phyloP scores from a whole-genome alignment of 2,329 filamentous ascomycete genomes.

The Cytospora leucostoma region DNA sequence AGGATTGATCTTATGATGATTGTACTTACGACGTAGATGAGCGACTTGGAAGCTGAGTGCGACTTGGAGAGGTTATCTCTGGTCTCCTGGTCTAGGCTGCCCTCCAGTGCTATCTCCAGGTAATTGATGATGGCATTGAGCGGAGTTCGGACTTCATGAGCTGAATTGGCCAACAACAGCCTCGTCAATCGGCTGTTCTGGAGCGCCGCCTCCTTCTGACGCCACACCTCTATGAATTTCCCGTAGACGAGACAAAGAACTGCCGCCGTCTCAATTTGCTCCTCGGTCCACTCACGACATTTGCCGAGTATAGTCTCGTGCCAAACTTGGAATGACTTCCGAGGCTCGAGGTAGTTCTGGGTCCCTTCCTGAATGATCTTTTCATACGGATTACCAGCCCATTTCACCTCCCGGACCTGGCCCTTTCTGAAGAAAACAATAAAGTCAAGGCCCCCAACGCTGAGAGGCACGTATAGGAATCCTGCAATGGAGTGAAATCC shows the following conservation, averaged over 20 bases:
- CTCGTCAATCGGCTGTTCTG: conserved; percentile 80
- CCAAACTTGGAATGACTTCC: conserved; percentile 80
- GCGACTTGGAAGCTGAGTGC: conserved; percentile 86
- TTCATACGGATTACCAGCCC: conserved; percentile 85
- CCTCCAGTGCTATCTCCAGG: conserved; percentile 86
- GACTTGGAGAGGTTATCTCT: conserved; percentile 82
- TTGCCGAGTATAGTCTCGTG: conserved; percentile 78
- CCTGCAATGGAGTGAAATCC: conserved; percentile 80
- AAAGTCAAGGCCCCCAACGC: conserved; percentile 74
- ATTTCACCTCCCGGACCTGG: conserved; percentile 75
- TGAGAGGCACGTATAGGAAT: conserved; percentile 78
- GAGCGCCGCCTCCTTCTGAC: conserved; percentile 82
- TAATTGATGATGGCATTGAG: conserved; percentile 95
- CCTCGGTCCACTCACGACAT: conserved; percentile 84
- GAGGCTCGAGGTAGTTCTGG: conserved; percentile 72
- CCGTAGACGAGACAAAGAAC: conserved; percentile 87
- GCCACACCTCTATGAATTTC: conserved; percentile 89
- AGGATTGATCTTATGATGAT: too few species aligned
- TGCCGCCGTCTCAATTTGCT: conserved; percentile 85
- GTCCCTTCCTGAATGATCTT: conserved; percentile 74
- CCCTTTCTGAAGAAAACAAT: conserved; percentile 88
- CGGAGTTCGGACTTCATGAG: conserved; percentile 87
- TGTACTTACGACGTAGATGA: conserved; percentile 73
- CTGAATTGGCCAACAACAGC: conserved; percentile 81
- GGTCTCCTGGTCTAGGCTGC: conserved; percentile 75